A percentile compares a stretch with the other conserved stretches of the same genome.
phyloP scores from a whole-genome alignment of 192 early-diverging fungal species.

The Piromyces finnis region DNA sequence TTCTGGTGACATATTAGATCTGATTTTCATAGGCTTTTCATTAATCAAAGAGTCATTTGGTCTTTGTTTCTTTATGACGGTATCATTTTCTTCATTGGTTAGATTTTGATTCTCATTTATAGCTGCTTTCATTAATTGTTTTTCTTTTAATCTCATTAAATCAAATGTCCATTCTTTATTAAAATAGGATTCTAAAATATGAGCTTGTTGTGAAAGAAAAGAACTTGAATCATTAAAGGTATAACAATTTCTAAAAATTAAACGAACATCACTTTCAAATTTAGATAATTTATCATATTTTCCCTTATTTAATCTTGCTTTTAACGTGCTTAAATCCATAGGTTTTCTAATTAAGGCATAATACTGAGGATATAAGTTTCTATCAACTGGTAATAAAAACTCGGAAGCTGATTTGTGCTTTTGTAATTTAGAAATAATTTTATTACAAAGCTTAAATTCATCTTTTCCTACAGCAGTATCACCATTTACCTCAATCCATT shows the following conservation, averaged over 20 bases:
- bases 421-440: background rate
- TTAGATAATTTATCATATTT: constrained; percentile 41
- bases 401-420: background rate
- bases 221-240: constrained; percentile 33
- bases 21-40: background rate
- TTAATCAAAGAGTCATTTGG: background rate
- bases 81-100: too few relatives aligned
- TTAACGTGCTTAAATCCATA: constrained; percentile 74
- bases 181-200: background rate
- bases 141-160: background rate
- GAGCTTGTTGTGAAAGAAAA: background rate
- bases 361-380: constrained; percentile 67
- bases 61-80: background rate
- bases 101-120: too few relatives aligned
- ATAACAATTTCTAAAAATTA: constrained; percentile 79
- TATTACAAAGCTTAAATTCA: background rate
- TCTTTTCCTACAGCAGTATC: background rate
- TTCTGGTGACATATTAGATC: background rate
- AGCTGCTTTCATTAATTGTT: too few relatives aligned
- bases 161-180: background rate
- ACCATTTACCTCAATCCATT: background rate
- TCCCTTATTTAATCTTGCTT: constrained; percentile 40
- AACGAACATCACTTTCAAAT: constrained; percentile 55
- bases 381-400: constrained; percentile 20
- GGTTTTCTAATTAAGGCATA: constrained; percentile 63